Base-by-base conservation (phyloP, 1,284 basidiomycete genomes). In the Cystobasidium slooffiae region DNA sequence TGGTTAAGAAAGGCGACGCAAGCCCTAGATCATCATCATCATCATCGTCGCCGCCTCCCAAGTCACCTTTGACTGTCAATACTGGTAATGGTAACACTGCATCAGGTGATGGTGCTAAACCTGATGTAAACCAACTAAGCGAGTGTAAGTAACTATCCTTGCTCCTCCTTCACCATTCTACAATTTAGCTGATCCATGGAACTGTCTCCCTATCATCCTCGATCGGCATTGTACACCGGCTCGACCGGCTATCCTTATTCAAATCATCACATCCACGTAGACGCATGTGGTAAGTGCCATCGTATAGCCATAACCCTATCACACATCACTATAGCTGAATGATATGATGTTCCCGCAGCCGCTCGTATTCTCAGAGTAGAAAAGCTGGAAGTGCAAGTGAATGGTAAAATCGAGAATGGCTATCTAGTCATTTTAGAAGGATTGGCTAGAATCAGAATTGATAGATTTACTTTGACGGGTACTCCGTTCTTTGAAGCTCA, bases 311-410 rank as follows among this genome's bases (percentile, higher is more conserved):
- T 3, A 24, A 6, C 67, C 20, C 20, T 8, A 37, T 53, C 24
- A 16, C 16, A 24, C 6, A 18, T 20, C 3, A 6, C 43, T 41
- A 56, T 12, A 58, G 47, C 64, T 20, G 52, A 12, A n/a, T 20
- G 58, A 31, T 43, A 43, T 55, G 16, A n/a, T 7, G 22, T 4
- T 4, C 4, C 7, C 47, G 61, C 67, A 53, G 75, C 76, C 7
- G 76, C 75, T 3, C 78, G 79, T 10, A 77, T 79, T 65, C 64
- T 76, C n/a, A 75, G 79, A 22, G 73, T 79, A 52, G 79, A 79
- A 41, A 75, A 77, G 18, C 24, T 59, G 65, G 14, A 70, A 70
- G 0, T 76, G 69, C 37, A 75, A 67, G 56, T 47, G 77, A 44
- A 72, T 70, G 44, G 75, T 73, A 51, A 63, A 75, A 44, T 75